A percentile compares a stretch with the other conserved stretches of the same genome.
phyloP scores from a whole-genome alignment of 208 protist species.

The Acanthamoeba triangularis region DNA sequence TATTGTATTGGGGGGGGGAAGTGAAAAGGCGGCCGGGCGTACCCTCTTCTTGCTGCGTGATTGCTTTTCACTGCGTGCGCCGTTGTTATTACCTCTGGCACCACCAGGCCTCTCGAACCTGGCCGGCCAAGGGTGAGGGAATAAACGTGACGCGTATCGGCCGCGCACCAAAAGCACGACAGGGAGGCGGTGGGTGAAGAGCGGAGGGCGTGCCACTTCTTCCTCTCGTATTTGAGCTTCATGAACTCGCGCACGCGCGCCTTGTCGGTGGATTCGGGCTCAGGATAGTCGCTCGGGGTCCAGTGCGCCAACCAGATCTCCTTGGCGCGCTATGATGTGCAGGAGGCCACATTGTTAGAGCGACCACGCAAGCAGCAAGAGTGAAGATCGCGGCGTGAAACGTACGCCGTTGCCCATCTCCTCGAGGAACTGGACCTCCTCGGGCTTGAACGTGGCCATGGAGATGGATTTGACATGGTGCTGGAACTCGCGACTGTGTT shows the following conservation, averaged over 20 bases:
- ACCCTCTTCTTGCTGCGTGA: neutral
- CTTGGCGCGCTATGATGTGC: slow-evolving; percentile 65
- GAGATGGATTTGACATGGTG: slow-evolving; percentile 86
- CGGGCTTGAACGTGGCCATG: slow-evolving; percentile 88
- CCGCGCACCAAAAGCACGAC: neutral
- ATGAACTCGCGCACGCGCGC: slow-evolving; percentile 84
- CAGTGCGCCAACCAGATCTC: slow-evolving; percentile 85
- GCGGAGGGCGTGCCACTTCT: slow-evolving; percentile 71
- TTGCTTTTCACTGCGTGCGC: neutral
- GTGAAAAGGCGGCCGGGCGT: neutral
- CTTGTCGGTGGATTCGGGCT: slow-evolving; percentile 80
- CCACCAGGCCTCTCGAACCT: neutral
- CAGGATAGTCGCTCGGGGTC: slow-evolving; percentile 83
- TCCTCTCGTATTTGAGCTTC: slow-evolving; percentile 85
- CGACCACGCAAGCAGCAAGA: neutral
- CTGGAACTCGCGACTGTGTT: slow-evolving; percentile 79
- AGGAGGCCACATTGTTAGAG: neutral
- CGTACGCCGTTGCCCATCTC: slow-evolving; percentile 83
- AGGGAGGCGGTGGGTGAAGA: neutral
- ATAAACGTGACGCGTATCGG: neutral
- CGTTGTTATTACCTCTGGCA: neutral
- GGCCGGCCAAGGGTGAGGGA: neutral
- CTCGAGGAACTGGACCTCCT: slow-evolving; percentile 85
- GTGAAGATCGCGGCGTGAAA: neutral
- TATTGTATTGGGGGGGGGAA: neutral